Evolutionary conservation across 352 stramenopile species (phyloP), one percentile per base, ranked within the genome.

Genomic region (Pythium dissimile): DNA sequence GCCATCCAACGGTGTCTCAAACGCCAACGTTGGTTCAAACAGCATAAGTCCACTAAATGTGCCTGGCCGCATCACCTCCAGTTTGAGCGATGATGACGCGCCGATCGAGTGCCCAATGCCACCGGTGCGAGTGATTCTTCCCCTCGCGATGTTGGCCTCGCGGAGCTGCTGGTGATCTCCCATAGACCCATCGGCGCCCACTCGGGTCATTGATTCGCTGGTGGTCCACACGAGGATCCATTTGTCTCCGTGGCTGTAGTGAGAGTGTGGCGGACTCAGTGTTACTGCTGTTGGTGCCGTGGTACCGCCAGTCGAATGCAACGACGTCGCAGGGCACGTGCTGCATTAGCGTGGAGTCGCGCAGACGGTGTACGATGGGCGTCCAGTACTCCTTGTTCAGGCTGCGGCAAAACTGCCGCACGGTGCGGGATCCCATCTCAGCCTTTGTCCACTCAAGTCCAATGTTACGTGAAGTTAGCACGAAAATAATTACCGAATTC

Each of bases 321-420:
- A 70, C 49, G 20, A 56, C 54, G 7, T 71, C 50, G 1, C 49
- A 65, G 4, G 45, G 9, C 5, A 66, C 37, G 30, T 21, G 18
- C 16, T 68, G 44, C 18, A 80, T 5, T 5, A 75, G 20, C 1
- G 53, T 23, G 1, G 72, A 67, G 0, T 15, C 41, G 34, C 56
- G 15, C 13, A 80, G n/a, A 5, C 69, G 68, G 12, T 53, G 52
- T 37, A 75, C 61, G 43, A 77, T 74, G 3, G 72, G 72, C 10
- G 66, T 50, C 72, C 72, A 80, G 35, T 52, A 39, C 16, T 74
- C 46, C 27, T 72, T 71, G 51, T 71, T 74, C 59, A 80, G 74
- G 45, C 62, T 59, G 52, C 77, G 72, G 16, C 62, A 71, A 39
- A 80, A 81, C n/a, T 77, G 56, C 54, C 77, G 13, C n/a, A 62